A percentile compares a stretch with the other conserved stretches of the same genome.
Conservation (phyloP, 2,329 filamentous ascomycete genomes). For the Ceratocystiopsis brevicomis region DNA sequence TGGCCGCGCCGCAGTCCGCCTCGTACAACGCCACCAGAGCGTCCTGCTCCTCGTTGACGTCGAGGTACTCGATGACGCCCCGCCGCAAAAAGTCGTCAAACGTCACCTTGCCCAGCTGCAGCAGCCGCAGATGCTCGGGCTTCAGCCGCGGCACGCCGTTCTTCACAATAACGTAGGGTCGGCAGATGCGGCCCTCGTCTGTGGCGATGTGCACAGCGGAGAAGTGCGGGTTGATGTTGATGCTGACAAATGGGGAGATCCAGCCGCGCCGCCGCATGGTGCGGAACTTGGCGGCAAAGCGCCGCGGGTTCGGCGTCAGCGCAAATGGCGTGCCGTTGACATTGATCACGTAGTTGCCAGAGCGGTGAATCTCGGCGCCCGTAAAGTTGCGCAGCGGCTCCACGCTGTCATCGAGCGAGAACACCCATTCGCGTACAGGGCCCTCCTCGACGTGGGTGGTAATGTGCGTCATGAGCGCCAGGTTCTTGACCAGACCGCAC, state of each 20-base stretch:
- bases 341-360: slow-evolving; percentile 75
- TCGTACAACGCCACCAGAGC: slow-evolving; percentile 84
- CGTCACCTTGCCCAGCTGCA: slow-evolving; percentile 66
- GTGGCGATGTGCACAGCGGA: slow-evolving; percentile 87
- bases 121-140: slow-evolving; percentile 54
- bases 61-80: slow-evolving; percentile 87
- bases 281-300: slow-evolving; percentile 70
- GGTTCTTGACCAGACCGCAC: slow-evolving; percentile 91
- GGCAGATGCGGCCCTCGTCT: slow-evolving; percentile 89
- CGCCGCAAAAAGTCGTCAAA: slow-evolving; percentile 89
- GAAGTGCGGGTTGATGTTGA: slow-evolving; percentile 88
- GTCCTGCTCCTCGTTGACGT: slow-evolving; percentile 97
- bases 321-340: slow-evolving; percentile 92
- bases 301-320: slow-evolving; percentile 66
- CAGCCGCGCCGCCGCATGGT: slow-evolving; percentile 74
- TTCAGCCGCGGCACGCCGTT: slow-evolving; percentile 68
- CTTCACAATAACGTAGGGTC: slow-evolving; percentile 89
- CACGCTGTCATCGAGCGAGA: slow-evolving; percentile 70
- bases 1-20: slow-evolving; percentile 59
- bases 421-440: slow-evolving; percentile 71
- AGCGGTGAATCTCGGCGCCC: slow-evolving; percentile 70
- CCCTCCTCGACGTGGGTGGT: slow-evolving; percentile 91
- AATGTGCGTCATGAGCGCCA: slow-evolving; percentile 97
- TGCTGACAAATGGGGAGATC: slow-evolving; percentile 90
- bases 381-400: slow-evolving; percentile 50